These are phyloP conservation scores for Ascochyta clinopodiicola DNA, from an alignment of 2,329 filamentous ascomycete genomes.

Conservation along the genomic window DNA sequence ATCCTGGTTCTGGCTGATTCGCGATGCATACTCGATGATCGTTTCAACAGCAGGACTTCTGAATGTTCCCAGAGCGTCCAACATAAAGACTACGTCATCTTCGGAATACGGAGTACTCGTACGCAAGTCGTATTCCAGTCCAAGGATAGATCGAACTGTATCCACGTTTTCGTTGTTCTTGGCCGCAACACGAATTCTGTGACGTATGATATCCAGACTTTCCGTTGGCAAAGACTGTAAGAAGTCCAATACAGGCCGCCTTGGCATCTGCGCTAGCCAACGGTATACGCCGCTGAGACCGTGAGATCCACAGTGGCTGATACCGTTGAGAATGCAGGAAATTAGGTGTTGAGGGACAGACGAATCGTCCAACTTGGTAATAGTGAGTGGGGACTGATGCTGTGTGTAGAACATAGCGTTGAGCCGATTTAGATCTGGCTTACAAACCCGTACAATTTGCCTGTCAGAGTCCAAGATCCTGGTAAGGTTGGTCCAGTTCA, in stretches of 20 bases:
- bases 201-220: not conserved
- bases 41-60: not conserved
- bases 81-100: not conserved
- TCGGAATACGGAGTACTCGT: not conserved
- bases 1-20: not conserved
- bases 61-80: not conserved
- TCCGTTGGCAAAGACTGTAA: not conserved
- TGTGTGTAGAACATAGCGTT: not conserved
- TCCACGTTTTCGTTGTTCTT: not conserved
- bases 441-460: not conserved
- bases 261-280: not conserved
- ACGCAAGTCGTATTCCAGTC: not conserved
- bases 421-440: not conserved
- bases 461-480: not conserved
- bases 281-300: not conserved
- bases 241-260: not conserved
- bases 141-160: not conserved
- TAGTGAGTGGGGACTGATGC: not conserved
- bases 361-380: not conserved
- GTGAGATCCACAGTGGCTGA: not conserved
- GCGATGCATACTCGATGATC: not conserved
- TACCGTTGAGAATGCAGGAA: not conserved
- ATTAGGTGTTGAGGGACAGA: not conserved
- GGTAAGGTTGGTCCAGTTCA: not conserved
- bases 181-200: not conserved